phyloP scores from a whole-genome alignment of 106 monocot genomes.

The Dendrobium chrysotoxum region DNA sequence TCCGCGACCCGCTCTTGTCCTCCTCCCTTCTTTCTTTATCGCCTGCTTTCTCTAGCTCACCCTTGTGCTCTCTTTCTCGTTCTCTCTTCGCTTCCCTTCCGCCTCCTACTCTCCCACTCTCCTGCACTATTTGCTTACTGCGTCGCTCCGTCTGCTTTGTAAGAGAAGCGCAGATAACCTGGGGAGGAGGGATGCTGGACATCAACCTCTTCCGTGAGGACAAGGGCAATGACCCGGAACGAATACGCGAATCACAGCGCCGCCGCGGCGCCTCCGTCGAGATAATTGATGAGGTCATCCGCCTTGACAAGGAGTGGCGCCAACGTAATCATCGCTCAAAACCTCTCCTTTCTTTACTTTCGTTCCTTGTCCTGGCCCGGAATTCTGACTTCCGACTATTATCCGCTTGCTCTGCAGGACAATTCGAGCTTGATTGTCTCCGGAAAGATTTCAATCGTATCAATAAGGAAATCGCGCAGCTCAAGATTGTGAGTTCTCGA shows the following conservation, averaged over 20 bases:
- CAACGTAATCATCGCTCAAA: constrained; percentile 29
- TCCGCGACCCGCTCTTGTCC: neutral
- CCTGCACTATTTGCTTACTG: neutral
- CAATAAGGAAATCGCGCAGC: constrained; percentile 74
- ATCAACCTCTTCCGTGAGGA: constrained; percentile 72
- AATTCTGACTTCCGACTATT: neutral
- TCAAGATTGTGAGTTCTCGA: constrained; percentile 49
- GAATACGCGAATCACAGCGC: constrained; percentile 87
- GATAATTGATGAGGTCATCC: constrained; percentile 80
- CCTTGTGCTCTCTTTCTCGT: neutral
- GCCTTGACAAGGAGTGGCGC: constrained; percentile 92
- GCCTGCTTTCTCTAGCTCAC: neutral
- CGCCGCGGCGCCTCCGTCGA: constrained; percentile 79
- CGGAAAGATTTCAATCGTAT: constrained; percentile 85
- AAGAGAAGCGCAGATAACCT: neutral
- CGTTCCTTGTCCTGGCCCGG: neutral
- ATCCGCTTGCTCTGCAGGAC: constrained; percentile 31
- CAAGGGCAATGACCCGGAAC: constrained; percentile 72
- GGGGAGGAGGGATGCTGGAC: constrained; percentile 57
- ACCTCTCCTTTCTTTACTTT: neutral
- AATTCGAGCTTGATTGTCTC: constrained; percentile 77
- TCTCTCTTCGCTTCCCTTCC: neutral
- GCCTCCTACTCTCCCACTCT: neutral
- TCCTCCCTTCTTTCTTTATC: neutral
- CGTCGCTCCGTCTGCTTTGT: neutral